phyloP scores from a whole-genome alignment of 768 basidiomycete genomes.

The Lentinula raphanica region DNA sequence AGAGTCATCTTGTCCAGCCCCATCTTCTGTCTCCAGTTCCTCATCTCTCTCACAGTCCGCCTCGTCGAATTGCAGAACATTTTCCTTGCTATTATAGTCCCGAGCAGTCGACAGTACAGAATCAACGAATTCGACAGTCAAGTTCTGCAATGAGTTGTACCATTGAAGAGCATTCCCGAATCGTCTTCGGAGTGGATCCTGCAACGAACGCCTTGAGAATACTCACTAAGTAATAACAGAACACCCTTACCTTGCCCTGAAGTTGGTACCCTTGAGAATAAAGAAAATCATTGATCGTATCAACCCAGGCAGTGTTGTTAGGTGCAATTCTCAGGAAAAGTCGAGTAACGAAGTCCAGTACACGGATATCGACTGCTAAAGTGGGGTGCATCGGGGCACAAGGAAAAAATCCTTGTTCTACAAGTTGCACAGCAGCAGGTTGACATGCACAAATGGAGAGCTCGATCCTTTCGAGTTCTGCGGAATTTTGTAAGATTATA shows the following conservation, averaged over 20 bases:
- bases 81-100: too few relatives aligned
- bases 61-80: too few relatives aligned
- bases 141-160: too few relatives aligned
- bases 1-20: too few relatives aligned
- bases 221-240: neutral
- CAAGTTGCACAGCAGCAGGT: constrained; percentile 8
- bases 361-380: constrained; percentile 11
- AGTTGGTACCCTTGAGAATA: constrained; percentile 10
- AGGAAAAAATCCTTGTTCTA: constrained; percentile 11
- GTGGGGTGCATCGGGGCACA: constrained; percentile 12
- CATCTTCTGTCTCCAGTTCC: too few relatives aligned
- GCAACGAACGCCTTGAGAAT: too few relatives aligned
- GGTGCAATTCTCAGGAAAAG: constrained; percentile 12
- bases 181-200: constrained; percentile 18
- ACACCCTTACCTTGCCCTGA: constrained; percentile 9
- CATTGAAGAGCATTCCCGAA: constrained; percentile 9
- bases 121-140: too few relatives aligned
- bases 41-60: too few relatives aligned
- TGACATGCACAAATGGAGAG: too few relatives aligned
- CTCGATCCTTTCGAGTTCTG: too few relatives aligned
- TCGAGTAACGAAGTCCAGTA: constrained; percentile 10
- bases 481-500: too few relatives aligned
- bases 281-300: constrained; percentile 11
- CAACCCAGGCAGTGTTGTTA: constrained; percentile 12
- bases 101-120: too few relatives aligned